Conservation (phyloP, 371 early-diverging fungal species). For the Mucor sp. region DNA sequence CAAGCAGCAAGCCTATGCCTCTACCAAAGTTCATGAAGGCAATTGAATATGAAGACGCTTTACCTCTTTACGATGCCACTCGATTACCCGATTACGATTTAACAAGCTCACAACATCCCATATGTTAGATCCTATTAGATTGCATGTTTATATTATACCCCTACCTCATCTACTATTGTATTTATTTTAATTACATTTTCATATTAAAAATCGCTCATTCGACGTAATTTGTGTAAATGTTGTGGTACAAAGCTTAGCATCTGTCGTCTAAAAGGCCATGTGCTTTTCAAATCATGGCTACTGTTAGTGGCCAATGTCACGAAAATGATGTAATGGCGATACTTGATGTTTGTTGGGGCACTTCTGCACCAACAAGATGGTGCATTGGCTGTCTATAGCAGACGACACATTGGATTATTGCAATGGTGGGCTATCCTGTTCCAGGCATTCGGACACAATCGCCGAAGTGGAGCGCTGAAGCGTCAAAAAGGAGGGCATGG, state of each 20-base stretch:
- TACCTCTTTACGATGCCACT: conserved; percentile 33
- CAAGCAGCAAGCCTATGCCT: conserved; percentile 1
- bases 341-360: background rate
- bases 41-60: conserved; percentile 36
- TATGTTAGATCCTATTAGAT: background rate
- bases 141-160: background rate
- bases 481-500: background rate
- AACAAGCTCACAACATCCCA: conserved; percentile 7
- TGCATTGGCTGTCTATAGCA: background rate
- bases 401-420: background rate
- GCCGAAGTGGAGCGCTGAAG: background rate
- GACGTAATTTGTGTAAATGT: background rate
- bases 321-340: background rate
- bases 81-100: conserved; percentile 66
- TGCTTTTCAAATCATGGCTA: background rate
- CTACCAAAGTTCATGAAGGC: conserved; percentile 31
- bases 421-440: background rate
- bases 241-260: background rate
- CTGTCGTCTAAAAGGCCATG: background rate
- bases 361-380: too few relatives aligned
- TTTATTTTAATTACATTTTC: background rate
- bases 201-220: background rate
- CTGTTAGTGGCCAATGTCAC: background rate
- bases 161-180: background rate
- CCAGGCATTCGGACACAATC: background rate